A percentile compares a stretch with the other conserved stretches of the same genome.
phyloP scores from a whole-genome alignment of 2,329 filamentous ascomycete species.

The Cladophialophora carrionii region DNA sequence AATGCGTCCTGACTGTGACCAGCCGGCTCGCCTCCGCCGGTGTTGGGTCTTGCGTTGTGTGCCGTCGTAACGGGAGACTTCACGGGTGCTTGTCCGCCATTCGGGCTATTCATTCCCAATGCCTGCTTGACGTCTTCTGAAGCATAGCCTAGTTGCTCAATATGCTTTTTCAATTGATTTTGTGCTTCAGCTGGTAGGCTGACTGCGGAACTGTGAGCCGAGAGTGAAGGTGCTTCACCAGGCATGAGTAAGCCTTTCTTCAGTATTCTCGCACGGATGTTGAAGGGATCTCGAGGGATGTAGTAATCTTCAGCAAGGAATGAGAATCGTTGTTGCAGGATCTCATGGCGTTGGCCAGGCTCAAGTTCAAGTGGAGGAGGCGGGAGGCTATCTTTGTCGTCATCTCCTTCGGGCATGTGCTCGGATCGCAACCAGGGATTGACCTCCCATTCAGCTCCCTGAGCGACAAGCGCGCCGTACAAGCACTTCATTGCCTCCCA shows the following conservation, averaged over 20 bases:
- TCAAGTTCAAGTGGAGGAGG: conserved; percentile 43
- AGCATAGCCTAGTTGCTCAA: conserved; percentile 38
- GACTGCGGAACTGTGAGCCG: conserved; percentile 51
- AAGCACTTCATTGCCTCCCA: conserved; percentile 94
- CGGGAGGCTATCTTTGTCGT: conserved; percentile 39
- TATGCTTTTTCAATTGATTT: conserved; percentile 40
- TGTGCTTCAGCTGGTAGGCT: conserved; percentile 41
- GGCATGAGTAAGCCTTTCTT: conserved; percentile 73
- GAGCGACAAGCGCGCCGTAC: conserved; percentile 84
- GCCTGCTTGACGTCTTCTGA: conserved; percentile 37
- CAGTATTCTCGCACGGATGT: conserved; percentile 85
- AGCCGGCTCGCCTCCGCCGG: conserved; percentile 26
- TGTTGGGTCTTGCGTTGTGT: conserved; percentile 30
- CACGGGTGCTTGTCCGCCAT: conserved; percentile 15
- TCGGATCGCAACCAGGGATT: conserved; percentile 29
- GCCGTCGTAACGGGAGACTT: conserved; percentile 29
- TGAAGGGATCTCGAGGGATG: conserved; percentile 92
- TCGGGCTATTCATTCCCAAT: conserved; percentile 33
- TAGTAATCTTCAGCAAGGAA: conserved; percentile 66
- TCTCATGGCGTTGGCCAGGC: conserved; percentile 40
- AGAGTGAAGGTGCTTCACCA: conserved; percentile 54
- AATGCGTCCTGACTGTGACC: conserved; percentile 32
- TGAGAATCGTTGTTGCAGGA: conserved; percentile 51
- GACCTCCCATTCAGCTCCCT: conserved; percentile 82
- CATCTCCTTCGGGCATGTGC: conserved; percentile 31